Evolutionary conservation across 768 basidiomycete genomes (phyloP), one percentile per base, ranked within the genome.

Genomic region (Mycena rosella): DNA sequence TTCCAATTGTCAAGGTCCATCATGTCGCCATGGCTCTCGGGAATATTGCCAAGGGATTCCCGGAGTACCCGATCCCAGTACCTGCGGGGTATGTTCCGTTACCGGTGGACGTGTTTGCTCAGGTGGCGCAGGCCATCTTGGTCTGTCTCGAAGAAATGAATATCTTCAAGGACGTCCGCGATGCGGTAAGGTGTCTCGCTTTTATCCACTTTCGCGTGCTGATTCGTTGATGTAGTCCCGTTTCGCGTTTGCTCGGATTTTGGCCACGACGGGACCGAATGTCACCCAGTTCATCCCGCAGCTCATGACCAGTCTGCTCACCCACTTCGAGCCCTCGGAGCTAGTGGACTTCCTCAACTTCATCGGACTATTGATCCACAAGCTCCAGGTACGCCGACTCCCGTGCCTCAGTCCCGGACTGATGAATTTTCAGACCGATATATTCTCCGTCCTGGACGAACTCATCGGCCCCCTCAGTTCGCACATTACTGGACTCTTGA

Each of bases 291-390:
- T 91, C 69, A 96, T 99, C 47, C 95, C 96, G 3, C 84, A 91
- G 26, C 85, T 99, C 51, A 98, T 98, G 89, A 85, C 87, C 49
- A 92, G 94, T 76, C 88, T 99, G n/a, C 88, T 99, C 56, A 87
- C 90, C 3, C 94, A 97, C 72, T 96, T 96, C 74, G 95, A 98
- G 71, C 92, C 96, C 1, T 88, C 91, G 9, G 98, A 99, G 78
- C 82, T 99, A 63, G 91, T 93, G 30, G 98, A 99, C 75, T 97
- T 99, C 74, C 91, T 99, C 86, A 93, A 91, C 74, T 99, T 99
- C 83, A 92, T 99, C 60, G 92, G 92, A 9, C 83, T 98, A 11
- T 82, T 98, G 59, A 91, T 96, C 58, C 95, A 97, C 77, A 94
- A 94, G 76, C 87, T 99, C 60, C 94, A 95, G 85, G 96, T 96